These are phyloP conservation scores for Musa schizocarpa DNA, from an alignment of 176 grass and related monocot species.

Conservation along the genomic window DNA sequence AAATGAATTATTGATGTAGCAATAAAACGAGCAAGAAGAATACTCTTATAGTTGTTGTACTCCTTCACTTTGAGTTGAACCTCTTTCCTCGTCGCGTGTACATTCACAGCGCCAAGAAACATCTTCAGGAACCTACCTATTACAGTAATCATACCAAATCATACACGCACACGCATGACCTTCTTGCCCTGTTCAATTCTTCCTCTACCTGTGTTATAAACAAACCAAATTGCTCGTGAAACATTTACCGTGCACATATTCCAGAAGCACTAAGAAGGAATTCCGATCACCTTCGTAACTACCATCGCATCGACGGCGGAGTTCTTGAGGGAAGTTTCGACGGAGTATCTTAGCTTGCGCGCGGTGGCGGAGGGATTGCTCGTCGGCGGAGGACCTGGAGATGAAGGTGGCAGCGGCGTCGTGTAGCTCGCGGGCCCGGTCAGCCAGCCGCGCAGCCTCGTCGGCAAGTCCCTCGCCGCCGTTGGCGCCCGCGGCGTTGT, in stretches of 20 bases:
- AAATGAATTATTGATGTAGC: not conserved
- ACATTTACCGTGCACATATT: not conserved
- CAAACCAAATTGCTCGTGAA: not conserved
- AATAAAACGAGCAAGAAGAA: conserved; percentile 9
- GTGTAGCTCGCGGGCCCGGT: conserved; percentile 79
- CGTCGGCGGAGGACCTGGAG: conserved; percentile 49
- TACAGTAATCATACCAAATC: not conserved
- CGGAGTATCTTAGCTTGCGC: conserved; percentile 34
- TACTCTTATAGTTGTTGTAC: conserved; percentile 93
- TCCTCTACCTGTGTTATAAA: conserved; percentile 62
- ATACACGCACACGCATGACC: conserved; percentile 10
- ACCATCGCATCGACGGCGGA: conserved; percentile 31
- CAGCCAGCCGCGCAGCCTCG: conserved; percentile 42
- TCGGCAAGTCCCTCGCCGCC: conserved; percentile 16
- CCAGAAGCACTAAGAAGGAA: not conserved
- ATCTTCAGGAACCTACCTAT: conserved; percentile 64
- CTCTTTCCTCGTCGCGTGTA: conserved; percentile 68
- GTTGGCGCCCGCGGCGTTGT: conserved; percentile 7
- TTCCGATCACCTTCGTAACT: conserved; percentile 37
- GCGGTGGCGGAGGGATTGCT: conserved; percentile 61
- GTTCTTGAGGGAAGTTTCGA: conserved; percentile 1
- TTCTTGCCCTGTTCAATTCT: conserved; percentile 60
- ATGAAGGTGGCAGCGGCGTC: conserved; percentile 54
- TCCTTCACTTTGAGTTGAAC: conserved; percentile 98
- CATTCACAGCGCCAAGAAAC: conserved; percentile 86